These are phyloP conservation scores for Neurospora sp. DNA, from an alignment of 495 filamentous ascomycete genomes.

Conservation along the genomic window DNA sequence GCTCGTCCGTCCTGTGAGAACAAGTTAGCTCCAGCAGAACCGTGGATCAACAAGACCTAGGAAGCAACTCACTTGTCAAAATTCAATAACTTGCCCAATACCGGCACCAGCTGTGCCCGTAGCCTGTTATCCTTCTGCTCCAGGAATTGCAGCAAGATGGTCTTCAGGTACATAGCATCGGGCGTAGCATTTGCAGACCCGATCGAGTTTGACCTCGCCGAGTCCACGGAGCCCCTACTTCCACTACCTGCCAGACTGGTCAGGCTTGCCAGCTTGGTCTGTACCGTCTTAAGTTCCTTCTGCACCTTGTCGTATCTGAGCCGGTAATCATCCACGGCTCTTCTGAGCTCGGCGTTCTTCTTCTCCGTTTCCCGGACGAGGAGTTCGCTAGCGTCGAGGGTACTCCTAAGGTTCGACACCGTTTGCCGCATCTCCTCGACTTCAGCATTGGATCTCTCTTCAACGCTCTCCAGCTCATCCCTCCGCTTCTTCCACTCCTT, in stretches of 20 bases:
- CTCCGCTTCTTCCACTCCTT: constrained; percentile 54
- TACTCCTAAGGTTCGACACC: constrained; percentile 66
- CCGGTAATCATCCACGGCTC: constrained; percentile 67
- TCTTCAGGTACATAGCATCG: constrained; percentile 89
- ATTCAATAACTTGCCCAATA: constrained; percentile 79
- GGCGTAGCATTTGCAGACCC: constrained; percentile 25
- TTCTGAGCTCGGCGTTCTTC: constrained; percentile 65
- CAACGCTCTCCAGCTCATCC: constrained; percentile 61
- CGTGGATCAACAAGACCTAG: background rate
- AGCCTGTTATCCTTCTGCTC: constrained; percentile 89
- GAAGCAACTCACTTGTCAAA: constrained; percentile 67
- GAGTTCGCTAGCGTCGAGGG: constrained; percentile 78
- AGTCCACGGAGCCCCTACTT: constrained; percentile 9
- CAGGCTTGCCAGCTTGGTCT: constrained; percentile 22
- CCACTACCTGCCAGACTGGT: constrained; percentile 3
- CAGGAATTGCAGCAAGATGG: constrained; percentile 87
- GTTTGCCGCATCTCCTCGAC: constrained; percentile 63
- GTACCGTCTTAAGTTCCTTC: constrained; percentile 45
- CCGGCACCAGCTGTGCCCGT: constrained; percentile 83
- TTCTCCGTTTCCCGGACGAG: constrained; percentile 73
- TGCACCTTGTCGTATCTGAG: constrained; percentile 67
- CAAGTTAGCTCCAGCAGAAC: constrained; percentile 8
- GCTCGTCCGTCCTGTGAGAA: constrained; percentile 59
- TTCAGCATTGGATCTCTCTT: constrained; percentile 60
- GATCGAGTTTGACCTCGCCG: background rate